Percentiles rank a stretch among this genome's conserved stretches.
phyloP scores from a whole-genome alignment of 257 asterid genomes.

The Solanum peruvianum region DNA sequence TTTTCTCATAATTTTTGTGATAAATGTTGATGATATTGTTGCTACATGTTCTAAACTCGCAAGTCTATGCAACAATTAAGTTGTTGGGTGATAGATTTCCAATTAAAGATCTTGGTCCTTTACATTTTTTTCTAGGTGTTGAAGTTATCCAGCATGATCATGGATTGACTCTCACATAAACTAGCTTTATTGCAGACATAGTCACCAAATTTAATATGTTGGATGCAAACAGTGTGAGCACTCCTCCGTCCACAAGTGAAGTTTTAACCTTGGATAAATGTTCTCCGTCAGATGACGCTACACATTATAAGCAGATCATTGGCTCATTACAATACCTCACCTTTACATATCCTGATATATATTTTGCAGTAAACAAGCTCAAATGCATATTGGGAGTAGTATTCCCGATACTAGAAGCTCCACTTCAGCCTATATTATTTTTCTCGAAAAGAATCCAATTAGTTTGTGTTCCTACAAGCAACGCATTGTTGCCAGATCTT shows the following conservation, averaged over 20 bases:
- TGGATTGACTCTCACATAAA: no score
- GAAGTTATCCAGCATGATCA: no score
- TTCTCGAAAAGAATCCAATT: no score
- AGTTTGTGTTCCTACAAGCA: not conserved
- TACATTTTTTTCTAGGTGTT: no score
- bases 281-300: not conserved
- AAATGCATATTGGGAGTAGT: not conserved
- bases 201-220: not conserved
- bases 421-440: not conserved
- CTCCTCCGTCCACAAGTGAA: not conserved
- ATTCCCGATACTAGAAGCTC: not conserved
- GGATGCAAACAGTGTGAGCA: not conserved
- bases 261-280: not conserved
- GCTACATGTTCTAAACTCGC: no score
- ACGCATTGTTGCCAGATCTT: not conserved
- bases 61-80: no score
- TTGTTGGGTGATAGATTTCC: no score
- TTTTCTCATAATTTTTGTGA: no score
- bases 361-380: no score
- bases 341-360: not conserved
- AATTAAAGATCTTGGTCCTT: no score
- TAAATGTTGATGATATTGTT: no score
- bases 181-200: not conserved
- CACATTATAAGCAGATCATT: not conserved
- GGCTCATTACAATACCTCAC: not conserved